phyloP scores from a whole-genome alignment of 495 filamentous ascomycete species.

The Neurospora sp. region DNA sequence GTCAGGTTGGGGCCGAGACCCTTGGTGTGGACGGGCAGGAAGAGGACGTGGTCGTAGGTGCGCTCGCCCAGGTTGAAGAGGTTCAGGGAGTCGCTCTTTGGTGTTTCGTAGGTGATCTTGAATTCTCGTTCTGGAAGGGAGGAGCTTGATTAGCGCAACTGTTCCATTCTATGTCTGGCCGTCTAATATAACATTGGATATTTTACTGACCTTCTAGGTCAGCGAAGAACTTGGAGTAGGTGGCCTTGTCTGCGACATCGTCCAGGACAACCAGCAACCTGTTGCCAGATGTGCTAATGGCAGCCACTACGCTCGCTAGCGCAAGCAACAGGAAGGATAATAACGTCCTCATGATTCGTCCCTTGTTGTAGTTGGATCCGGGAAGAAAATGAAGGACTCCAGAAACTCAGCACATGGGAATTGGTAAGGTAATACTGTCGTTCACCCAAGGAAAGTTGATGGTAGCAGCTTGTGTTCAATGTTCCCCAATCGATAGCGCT shows the following conservation, averaged over 20 bases:
- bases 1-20: slow-evolving; percentile 82
- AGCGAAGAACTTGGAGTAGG: slow-evolving; percentile 71
- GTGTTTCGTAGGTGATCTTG: slow-evolving; percentile 66
- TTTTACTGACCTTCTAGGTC: slow-evolving; percentile 62
- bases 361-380: slow-evolving; percentile 25
- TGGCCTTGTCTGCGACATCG: slow-evolving; percentile 63
- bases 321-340: slow-evolving; percentile 56
- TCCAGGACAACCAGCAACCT: slow-evolving; percentile 82
- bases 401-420: not conserved
- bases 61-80: slow-evolving; percentile 82
- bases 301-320: slow-evolving; percentile 56
- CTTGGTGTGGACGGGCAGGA: slow-evolving; percentile 83
- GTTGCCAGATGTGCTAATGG: slow-evolving; percentile 69
- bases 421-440: not conserved
- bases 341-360: slow-evolving; percentile 59
- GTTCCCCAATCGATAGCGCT: not conserved
- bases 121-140: slow-evolving; percentile 64
- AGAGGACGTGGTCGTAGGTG: slow-evolving; percentile 79
- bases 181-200: not conserved
- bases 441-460: not conserved
- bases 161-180: not conserved
- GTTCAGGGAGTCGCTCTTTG: slow-evolving; percentile 71
- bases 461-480: not conserved
- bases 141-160: slow-evolving; percentile 10
- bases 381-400: slow-evolving; percentile 8